Base-by-base conservation (phyloP, 2,329 filamentous ascomycete genomes). In the Lecanicillium sp. region DNA sequence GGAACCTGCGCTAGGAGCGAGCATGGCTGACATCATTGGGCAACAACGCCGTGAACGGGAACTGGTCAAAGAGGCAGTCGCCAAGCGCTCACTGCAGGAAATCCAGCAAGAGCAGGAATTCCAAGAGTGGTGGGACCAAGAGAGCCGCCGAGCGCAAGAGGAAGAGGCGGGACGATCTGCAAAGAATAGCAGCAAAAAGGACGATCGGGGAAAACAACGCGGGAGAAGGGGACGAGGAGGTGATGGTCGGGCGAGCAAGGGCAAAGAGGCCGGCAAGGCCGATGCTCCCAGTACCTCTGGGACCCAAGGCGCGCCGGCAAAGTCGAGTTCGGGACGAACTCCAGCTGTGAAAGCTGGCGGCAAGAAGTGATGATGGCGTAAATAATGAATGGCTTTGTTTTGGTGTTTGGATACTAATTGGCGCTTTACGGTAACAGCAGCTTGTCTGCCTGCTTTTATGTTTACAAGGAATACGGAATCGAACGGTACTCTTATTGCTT, bases 101-200 rank as follows among this genome's bases (percentile, higher is more conserved):
- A 98, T 98, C 43, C 92, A 98, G 58, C 80, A 92, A 48, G 92
- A 98, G 61, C 92, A 98, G 56, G 87, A 87, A 37, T 98, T 98
- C 57, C 87, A 96, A 56, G 81, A 94, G 57, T 95, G 89, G 88
- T 95, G 88, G 88, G 87, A 94, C 48, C 80, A 84, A 45, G 89
- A 95, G 59, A 87, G 81, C 51, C 72, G 73, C 43, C 72, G 84
- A 19, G 76, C 83, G 28, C 81, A 82, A 46, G 77, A 82, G 48
- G 78, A 79, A 44, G 74, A 76, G 44, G 68, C 69, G 3, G 54
- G 61, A 32, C 58, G 63, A 36, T 53, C 58, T 17, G 54, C 54
- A 25, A 61, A 59, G 42, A 61, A 63, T 32, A 65, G 72, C 48
- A 68, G 65, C 11, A 64, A 65, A 39, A 58, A 61, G 54, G 55